Evolutionary conservation across 2,329 filamentous ascomycete species (phyloP).

Genomic region (Elsinoe arachidis): DNA sequence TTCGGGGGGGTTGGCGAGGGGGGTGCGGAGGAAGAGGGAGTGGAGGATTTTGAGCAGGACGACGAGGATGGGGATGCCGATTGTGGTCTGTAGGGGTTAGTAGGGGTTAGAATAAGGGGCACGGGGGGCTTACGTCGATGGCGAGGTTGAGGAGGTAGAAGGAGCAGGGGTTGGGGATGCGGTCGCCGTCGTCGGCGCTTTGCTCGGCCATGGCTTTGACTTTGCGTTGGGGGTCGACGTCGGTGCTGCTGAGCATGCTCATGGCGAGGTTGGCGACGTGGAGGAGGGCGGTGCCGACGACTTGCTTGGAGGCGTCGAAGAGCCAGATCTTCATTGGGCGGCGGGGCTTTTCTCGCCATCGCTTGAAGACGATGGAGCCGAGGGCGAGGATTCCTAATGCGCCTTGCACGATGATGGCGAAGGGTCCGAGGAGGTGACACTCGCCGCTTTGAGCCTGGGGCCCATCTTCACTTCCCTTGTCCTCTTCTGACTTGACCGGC

Average conservation of each 20-base stretch:
- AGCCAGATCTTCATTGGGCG: conserved; percentile 93
- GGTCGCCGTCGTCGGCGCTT: conserved; percentile 40
- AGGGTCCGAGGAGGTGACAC: conserved; percentile 80
- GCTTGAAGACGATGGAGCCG: conserved; percentile 81
- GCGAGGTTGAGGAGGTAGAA: conserved; percentile 91
- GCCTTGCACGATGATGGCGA: conserved; percentile 82
- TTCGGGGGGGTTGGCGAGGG: conserved; percentile 69
- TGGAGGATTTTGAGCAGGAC: conserved; percentile 74
- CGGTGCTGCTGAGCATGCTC: conserved; percentile 87
- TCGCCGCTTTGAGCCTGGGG: conserved; percentile 47
- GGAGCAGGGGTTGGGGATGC: conserved; percentile 84
- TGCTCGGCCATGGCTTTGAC: conserved; percentile 28
- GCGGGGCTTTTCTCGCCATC: conserved; percentile 85
- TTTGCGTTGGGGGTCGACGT: conserved; percentile 51
- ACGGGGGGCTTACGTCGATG: conserved; percentile 66
- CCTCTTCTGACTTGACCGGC: conserved; percentile 11
- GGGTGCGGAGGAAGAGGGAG: conserved; percentile 60
- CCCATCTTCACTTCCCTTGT: conserved; percentile 7
- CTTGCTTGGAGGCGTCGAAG: conserved; percentile 95
- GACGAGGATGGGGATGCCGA: conserved; percentile 93
- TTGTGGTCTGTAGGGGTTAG: conserved; percentile 59
- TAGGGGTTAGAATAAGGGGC: background rate
- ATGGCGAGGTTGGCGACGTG: conserved; percentile 92
- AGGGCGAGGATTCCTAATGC: conserved; percentile 77
- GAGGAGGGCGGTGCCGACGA: conserved; percentile 83